A percentile compares a stretch with the other conserved stretches of the same genome.
phyloP scores from a whole-genome alignment of 1,284 basidiomycete genomes.

The Puccinia coronata region DNA sequence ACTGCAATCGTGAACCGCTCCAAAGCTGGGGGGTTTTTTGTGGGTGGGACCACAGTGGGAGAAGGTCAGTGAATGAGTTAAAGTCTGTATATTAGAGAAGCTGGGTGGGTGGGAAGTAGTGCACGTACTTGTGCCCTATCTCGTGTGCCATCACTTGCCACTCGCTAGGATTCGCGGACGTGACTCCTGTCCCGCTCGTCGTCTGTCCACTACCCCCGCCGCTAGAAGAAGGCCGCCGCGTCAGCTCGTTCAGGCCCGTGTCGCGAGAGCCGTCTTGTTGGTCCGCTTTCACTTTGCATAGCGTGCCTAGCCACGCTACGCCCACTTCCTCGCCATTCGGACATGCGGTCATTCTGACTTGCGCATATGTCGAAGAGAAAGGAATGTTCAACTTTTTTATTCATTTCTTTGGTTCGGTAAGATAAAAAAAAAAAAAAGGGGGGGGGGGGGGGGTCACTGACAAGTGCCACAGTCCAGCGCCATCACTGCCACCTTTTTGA shows the following conservation, averaged over 20 bases:
- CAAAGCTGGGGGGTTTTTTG: slow-evolving; percentile 52
- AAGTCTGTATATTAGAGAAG: not conserved
- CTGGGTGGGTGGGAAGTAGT: too few relatives aligned
- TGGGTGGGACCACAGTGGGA: slow-evolving; percentile 26
- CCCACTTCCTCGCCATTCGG: slow-evolving; percentile 57
- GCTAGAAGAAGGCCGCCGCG: too few relatives aligned
- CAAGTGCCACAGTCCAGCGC: slow-evolving; percentile 56
- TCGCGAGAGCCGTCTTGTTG: not conserved
- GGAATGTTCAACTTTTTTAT: not conserved
- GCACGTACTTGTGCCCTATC: slow-evolving; percentile 51
- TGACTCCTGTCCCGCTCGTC: slow-evolving; percentile 57
- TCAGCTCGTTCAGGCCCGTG: not conserved
- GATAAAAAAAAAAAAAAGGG: too few relatives aligned
- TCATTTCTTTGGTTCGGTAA: not conserved
- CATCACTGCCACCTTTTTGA: slow-evolving; percentile 53
- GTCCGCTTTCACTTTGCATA: slow-evolving; percentile 55
- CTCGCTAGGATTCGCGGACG: slow-evolving; percentile 54
- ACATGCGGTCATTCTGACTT: slow-evolving; percentile 53
- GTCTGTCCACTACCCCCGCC: slow-evolving; percentile 18
- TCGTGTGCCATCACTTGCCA: slow-evolving; percentile 58
- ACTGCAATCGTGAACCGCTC: slow-evolving; percentile 58
- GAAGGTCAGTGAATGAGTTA: slow-evolving; percentile 23
- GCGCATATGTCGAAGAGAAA: too few relatives aligned
- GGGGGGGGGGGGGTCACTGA: not conserved
- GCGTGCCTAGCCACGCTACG: slow-evolving; percentile 55